A percentile compares a stretch with the other conserved stretches of the same genome.
Conservation (phyloP, 805 yeast genomes). For the Schizosaccharomyces cryophilus region DNA sequence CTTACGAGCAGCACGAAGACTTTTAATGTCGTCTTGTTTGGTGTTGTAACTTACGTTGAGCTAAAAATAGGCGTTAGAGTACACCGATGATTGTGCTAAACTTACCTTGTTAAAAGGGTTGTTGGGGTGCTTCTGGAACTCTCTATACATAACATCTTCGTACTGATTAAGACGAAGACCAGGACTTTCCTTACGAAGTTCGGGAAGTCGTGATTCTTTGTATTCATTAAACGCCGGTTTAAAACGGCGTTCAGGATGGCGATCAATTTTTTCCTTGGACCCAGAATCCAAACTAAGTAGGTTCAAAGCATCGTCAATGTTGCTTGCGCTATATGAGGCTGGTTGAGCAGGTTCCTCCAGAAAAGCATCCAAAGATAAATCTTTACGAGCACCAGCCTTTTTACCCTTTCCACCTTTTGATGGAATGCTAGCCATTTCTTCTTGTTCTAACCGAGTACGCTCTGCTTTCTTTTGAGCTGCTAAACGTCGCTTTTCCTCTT, state of each 20-base stretch:
- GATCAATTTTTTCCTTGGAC: constrained; percentile 23
- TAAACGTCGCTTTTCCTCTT: constrained; percentile 13
- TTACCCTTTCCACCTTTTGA: constrained; percentile 33
- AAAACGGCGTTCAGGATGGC: constrained; percentile 74
- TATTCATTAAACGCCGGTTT: constrained; percentile 55
- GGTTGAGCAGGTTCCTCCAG: constrained; percentile 26
- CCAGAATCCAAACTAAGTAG: constrained; percentile 34
- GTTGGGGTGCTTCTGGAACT: constrained; percentile 55
- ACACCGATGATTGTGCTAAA: neutral
- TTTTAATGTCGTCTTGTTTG: constrained; percentile 23
- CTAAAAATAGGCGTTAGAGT: neutral
- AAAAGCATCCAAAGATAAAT: constrained; percentile 46
- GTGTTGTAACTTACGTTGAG: constrained; percentile 35
- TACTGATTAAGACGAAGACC: constrained; percentile 60
- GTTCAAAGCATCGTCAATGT: constrained; percentile 55
- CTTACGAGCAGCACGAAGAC: constrained; percentile 25
- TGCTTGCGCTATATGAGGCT: constrained; percentile 27
- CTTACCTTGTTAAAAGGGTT: constrained; percentile 63
- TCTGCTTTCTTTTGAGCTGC: constrained; percentile 48
- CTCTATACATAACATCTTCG: constrained; percentile 50
- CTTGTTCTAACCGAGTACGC: constrained; percentile 59
- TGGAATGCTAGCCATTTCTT: constrained; percentile 44
- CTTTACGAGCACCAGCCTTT: constrained; percentile 34
- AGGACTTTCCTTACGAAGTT: constrained; percentile 47
- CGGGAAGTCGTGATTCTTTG: constrained; percentile 50